phyloP scores from a whole-genome alignment of 2,329 filamentous ascomycete genomes.

The Coniochaeta sp. region DNA sequence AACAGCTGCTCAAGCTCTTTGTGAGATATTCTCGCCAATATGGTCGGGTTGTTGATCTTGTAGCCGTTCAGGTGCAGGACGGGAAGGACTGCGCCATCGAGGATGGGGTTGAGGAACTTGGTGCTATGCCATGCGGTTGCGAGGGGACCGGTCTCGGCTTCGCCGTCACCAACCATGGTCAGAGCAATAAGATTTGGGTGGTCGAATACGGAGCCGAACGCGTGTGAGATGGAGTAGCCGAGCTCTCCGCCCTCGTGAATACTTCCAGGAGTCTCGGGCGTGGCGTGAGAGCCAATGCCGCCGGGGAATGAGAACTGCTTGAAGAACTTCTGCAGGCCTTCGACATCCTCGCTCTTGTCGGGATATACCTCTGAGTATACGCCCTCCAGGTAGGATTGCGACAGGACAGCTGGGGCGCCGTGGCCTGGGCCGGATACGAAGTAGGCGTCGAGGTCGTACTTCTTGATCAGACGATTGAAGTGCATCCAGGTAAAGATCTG shows the following conservation, averaged over 20 bases:
- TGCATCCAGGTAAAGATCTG: slow-evolving; percentile 78
- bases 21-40: slow-evolving; percentile 66
- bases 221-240: slow-evolving; percentile 73
- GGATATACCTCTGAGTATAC: slow-evolving; percentile 73
- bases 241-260: slow-evolving; percentile 76
- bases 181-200: slow-evolving; percentile 66
- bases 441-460: slow-evolving; percentile 64
- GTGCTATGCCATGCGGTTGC: slow-evolving; percentile 77
- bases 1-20: slow-evolving; percentile 65
- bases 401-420: slow-evolving; percentile 67
- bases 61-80: slow-evolving; percentile 76
- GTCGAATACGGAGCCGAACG: slow-evolving; percentile 71
- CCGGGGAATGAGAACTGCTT: slow-evolving; percentile 79
- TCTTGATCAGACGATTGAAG: slow-evolving; percentile 76
- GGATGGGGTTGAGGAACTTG: slow-evolving; percentile 75
- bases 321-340: slow-evolving; percentile 69
- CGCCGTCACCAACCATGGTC: slow-evolving; percentile 74
- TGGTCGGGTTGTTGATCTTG: slow-evolving; percentile 76
- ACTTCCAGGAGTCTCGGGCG: slow-evolving; percentile 69
- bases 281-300: slow-evolving; percentile 70
- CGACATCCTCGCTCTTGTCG: slow-evolving; percentile 59
- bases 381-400: slow-evolving; percentile 70
- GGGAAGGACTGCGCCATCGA: slow-evolving; percentile 69
- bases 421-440: slow-evolving; percentile 74
- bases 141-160: slow-evolving; percentile 72